Conservation (phyloP, 768 basidiomycete species). For the Kwoniella botswanensis region DNA sequence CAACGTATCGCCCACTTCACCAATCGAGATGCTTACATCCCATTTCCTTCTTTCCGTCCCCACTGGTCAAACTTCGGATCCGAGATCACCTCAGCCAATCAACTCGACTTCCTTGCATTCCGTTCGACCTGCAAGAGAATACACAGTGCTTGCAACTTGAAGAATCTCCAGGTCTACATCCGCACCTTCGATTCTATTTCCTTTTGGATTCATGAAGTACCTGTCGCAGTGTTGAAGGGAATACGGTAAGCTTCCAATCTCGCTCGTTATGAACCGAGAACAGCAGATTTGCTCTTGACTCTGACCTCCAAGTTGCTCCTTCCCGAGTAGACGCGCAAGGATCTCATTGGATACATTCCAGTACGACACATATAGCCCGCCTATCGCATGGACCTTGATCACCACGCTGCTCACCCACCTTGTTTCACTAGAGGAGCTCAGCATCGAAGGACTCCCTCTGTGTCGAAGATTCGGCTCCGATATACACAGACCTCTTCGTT, state of each 20-base stretch:
- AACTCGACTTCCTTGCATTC: neutral
- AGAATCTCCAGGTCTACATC: neutral
- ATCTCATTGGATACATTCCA: no score
- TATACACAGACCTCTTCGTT: neutral
- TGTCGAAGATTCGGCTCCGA: neutral
- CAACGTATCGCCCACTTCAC: slow-evolving; percentile 3
- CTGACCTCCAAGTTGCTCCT: no score
- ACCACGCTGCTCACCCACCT: neutral
- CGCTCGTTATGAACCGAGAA: neutral
- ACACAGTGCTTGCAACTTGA: neutral
- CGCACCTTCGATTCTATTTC: neutral
- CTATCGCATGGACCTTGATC: neutral
- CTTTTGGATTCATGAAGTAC: neutral
- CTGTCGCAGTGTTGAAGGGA: neutral
- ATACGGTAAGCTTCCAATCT: neutral
- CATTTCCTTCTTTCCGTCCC: slow-evolving; percentile 10
- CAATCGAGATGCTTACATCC: neutral
- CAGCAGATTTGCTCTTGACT: no score
- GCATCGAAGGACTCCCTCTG: neutral
- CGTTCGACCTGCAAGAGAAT: neutral
- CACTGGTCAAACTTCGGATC: slow-evolving; percentile 6
- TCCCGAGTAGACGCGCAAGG: no score
- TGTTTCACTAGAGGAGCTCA: neutral
- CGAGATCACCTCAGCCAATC: neutral
- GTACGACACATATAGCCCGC: neutral